A percentile compares a stretch with the other conserved stretches of the same genome.
Conservation (phyloP, 2,329 filamentous ascomycete species). For the Mycocentrospora acerina region DNA sequence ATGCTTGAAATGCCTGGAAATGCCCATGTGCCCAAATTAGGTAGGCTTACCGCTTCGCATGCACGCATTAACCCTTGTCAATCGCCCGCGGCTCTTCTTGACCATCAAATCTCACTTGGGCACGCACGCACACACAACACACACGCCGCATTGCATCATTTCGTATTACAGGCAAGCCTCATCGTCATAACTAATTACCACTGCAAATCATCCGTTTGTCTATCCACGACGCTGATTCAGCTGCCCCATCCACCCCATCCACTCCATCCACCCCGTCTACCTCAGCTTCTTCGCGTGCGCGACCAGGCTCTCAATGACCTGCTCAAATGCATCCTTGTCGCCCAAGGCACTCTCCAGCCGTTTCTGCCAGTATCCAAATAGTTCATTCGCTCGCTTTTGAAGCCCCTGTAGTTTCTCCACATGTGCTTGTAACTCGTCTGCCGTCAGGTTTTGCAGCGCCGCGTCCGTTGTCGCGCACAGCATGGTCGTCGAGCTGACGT, state of each 20-base stretch:
- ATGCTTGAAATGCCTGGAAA: too few species aligned
- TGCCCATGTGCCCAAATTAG: too few species aligned
- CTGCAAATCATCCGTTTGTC: too few species aligned
- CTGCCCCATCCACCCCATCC: too few species aligned
- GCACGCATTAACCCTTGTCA: too few species aligned
- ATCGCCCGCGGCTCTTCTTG: constrained; percentile 4
- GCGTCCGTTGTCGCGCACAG: constrained; percentile 83
- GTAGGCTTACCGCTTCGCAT: too few species aligned
- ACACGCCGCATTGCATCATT: too few species aligned
- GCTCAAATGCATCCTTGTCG: constrained; percentile 91
- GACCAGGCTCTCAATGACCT: constrained; percentile 94
- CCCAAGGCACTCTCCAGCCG: constrained; percentile 81
- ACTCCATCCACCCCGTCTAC: too few species aligned
- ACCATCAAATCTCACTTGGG: too few species aligned
- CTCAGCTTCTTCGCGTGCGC: constrained; percentile 85
- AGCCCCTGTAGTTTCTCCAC: constrained; percentile 68
- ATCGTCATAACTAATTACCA: neutral
- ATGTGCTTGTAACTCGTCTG: constrained; percentile 73
- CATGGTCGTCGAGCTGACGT: constrained; percentile 75
- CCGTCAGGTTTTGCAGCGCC: constrained; percentile 76
- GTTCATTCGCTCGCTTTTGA: constrained; percentile 70
- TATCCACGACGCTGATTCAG: too few species aligned
- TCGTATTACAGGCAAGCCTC: too few species aligned
- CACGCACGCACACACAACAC: too few species aligned
- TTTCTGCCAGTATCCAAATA: constrained; percentile 87